Percentiles rank a stretch among this genome's conserved stretches.
phyloP scores from a whole-genome alignment of 805 yeast genomes.

The Yarrowia phangngaensis region DNA sequence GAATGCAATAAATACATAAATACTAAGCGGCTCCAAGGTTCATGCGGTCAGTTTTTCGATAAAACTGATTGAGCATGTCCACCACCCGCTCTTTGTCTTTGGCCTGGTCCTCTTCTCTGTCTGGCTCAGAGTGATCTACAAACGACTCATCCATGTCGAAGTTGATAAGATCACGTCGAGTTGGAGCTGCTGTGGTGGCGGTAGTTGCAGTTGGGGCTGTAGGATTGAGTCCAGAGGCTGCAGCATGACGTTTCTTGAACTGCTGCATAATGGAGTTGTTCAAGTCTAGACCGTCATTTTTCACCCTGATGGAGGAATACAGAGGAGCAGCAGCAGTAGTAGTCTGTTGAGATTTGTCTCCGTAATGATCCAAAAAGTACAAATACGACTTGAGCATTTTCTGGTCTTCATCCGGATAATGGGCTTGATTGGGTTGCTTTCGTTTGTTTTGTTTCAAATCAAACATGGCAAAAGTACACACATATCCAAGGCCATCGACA shows the following conservation, averaged over 20 bases:
- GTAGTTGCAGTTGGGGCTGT: constrained; percentile 11
- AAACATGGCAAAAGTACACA: constrained; percentile 91
- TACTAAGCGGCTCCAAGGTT: constrained; percentile 5
- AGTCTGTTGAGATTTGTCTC: constrained; percentile 33
- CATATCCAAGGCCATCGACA: constrained; percentile 92
- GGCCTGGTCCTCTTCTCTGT: constrained; percentile 9
- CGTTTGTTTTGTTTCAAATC: constrained; percentile 57
- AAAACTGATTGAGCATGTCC: constrained; percentile 24
- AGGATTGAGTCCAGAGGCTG: not conserved
- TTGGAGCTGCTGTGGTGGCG: constrained; percentile 5
- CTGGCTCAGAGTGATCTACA: not conserved
- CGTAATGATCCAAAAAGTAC: constrained; percentile 83
- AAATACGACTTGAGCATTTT: constrained; percentile 90
- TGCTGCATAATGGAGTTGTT: constrained; percentile 24
- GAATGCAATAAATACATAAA: constrained; percentile 10
- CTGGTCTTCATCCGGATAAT: constrained; percentile 48
- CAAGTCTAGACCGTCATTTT: constrained; percentile 21
- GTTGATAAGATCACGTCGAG: constrained; percentile 5
- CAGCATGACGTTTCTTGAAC: constrained; percentile 20
- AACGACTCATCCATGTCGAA: constrained; percentile 22
- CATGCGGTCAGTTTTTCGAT: constrained; percentile 15
- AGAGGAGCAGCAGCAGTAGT: constrained; percentile 1
- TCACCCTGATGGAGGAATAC: constrained; percentile 17
- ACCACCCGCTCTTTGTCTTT: constrained; percentile 25
- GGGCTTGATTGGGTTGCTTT: constrained; percentile 28